Base-by-base conservation (phyloP, 108 stramenopile genomes). In the Cyclostephanos tholiformis region DNA sequence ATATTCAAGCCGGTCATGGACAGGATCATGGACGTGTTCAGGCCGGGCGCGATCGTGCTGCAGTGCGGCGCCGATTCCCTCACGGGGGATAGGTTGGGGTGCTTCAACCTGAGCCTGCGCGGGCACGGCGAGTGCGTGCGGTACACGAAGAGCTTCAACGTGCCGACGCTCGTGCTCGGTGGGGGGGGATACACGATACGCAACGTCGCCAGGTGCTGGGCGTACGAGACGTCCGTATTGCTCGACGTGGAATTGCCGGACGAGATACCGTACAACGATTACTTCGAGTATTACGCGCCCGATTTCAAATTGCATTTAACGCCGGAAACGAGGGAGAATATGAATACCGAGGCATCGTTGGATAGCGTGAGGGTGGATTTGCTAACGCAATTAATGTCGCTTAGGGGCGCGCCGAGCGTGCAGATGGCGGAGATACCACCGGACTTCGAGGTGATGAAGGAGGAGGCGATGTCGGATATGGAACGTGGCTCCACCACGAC, bases 11-110 rank as follows among this genome's bases (percentile, higher is more conserved):
- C 98, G 23, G 94, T 99, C 59, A 83, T 99, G 68, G 83, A 74
- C 62, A 96, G 96, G 69, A 97, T 98, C 71, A 99, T 99, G 97
- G 94, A 98, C 62, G 84, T 96, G 12, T 99, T 94, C 76, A 85
- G 82, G 39, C 98, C 98, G 20, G 96, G 96, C 27, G 99, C 99
- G 1, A 88, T 99, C 71, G 99, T 99, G 17, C 75, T 99, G 72
- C 98, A 99, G 77, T 99, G 98, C 77, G 99, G 99, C n/a, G 98
- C 99, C 20, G 99, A 99, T 76, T 94, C 91, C 26, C 84, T 99
- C 58, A 93, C 97, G 12, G 97, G 97, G 16, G 99, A 99, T 80
- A 89, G 99, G n/a, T 82, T 99, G 60, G 99, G 99, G 44, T 97
- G 96, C 74, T 99, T 99, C 89, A 99, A 99, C 80, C 76, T 99